Percentiles rank a stretch among this genome's conserved stretches.
Conservation (phyloP, 208 protist species). For the Borovskyia barvae region DNA sequence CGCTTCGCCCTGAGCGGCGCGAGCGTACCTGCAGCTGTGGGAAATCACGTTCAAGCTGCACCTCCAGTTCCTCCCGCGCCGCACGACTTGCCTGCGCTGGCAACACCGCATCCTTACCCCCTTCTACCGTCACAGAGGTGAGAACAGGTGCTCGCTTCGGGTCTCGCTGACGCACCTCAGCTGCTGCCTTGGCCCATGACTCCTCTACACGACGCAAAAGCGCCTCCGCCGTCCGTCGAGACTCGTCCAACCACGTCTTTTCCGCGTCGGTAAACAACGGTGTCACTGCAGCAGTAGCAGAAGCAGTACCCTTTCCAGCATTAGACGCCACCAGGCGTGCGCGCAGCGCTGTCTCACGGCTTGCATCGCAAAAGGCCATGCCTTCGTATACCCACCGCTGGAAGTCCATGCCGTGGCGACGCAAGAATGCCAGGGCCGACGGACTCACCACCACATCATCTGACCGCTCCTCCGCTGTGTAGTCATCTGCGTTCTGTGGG, state of each 20-base stretch:
- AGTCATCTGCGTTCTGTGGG: constrained; percentile 49
- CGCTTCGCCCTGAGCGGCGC: constrained; percentile 34
- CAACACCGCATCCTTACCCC: constrained; percentile 42
- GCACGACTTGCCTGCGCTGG: constrained; percentile 34
- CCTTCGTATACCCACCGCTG: constrained; percentile 76
- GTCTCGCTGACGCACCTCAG: neutral
- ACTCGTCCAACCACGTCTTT: constrained; percentile 39
- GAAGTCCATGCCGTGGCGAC: constrained; percentile 77
- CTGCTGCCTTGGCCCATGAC: constrained; percentile 5
- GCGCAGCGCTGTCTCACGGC: constrained; percentile 30
- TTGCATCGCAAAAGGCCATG: constrained; percentile 46
- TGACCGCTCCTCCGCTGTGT: constrained; percentile 18
- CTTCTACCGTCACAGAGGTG: constrained; percentile 14
- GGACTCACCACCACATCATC: constrained; percentile 59
- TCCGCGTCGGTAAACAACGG: constrained; percentile 49
- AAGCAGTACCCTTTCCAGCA: neutral
- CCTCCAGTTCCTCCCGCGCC: constrained; percentile 39
- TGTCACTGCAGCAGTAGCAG: constrained; percentile 1
- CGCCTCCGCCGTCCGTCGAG: constrained; percentile 17
- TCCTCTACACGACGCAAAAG: constrained; percentile 32
- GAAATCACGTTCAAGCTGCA: constrained; percentile 15
- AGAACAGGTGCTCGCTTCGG: constrained; percentile 8
- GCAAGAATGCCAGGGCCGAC: constrained; percentile 65
- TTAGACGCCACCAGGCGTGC: constrained; percentile 11
- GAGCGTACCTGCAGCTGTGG: constrained; percentile 34